phyloP scores from a whole-genome alignment of 345 rosid species.

The thale cress (Arabidopsis thaliana) region TAIR10.1 NC_003076.8:1358501-1359000 shows the following conservation, averaged over 20 bases:
- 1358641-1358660: background rate
- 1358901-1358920: constrained; percentile 2
- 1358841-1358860: background rate
- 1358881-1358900: background rate
- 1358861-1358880: background rate
- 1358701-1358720: background rate
- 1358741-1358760: background rate
- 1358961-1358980: constrained; percentile 77
- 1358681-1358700: no score
- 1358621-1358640: constrained; percentile 28
- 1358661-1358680: background rate
- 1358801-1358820: background rate
- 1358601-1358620: constrained; percentile 79
- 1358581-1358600: constrained; percentile 70
- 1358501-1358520: constrained; percentile 94
- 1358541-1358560: constrained; percentile 96
- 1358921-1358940: constrained; percentile 8
- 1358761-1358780: background rate
- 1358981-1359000: constrained; percentile 55
- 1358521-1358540: constrained; percentile 94
- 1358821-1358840: background rate
- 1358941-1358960: constrained; percentile 88
- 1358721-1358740: background rate
- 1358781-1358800: background rate
- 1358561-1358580: constrained; percentile 80